Conservation (phyloP, 2,329 filamentous ascomycete species). For the Epichloe sibirici region DNA sequence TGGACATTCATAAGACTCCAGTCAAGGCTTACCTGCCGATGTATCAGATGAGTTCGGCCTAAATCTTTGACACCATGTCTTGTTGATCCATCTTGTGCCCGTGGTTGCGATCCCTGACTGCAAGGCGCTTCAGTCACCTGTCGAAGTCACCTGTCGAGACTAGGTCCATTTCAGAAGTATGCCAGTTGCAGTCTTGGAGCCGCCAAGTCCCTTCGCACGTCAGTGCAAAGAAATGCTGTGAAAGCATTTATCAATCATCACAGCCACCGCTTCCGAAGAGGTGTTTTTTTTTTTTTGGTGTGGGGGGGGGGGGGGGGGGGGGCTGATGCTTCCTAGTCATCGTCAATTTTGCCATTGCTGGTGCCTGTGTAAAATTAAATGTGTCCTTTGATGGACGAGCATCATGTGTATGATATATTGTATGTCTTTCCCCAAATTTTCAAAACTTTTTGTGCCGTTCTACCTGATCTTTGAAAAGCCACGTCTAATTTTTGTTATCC, state of each 20-base stretch:
- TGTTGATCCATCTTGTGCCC: not conserved
- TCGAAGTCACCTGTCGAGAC: not conserved
- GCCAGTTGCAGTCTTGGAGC: not conserved
- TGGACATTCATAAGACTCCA: no score
- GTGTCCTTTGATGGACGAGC: not conserved
- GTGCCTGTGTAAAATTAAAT: not conserved
- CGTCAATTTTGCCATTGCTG: slow-evolving; percentile 1
- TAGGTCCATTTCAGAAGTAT: not conserved
- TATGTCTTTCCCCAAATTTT: not conserved
- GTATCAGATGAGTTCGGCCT: no score
- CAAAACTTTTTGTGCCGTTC: slow-evolving; percentile 1
- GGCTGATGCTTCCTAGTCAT: no score
- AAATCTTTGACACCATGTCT: not conserved
- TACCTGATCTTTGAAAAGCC: not conserved
- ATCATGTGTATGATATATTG: slow-evolving; percentile 1
- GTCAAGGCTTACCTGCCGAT: no score
- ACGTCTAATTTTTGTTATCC: slow-evolving; percentile 2
- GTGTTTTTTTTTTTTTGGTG: no score
- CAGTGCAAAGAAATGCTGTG: no score
- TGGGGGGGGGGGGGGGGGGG: no score
- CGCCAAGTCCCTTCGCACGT: no score
- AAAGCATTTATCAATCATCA: no score
- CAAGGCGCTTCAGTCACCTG: not conserved
- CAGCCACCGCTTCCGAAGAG: no score
- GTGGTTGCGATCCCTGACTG: not conserved